Evolutionary conservation across 2,329 filamentous ascomycete species (phyloP).

Genomic region (Cytospora leucostoma): DNA sequence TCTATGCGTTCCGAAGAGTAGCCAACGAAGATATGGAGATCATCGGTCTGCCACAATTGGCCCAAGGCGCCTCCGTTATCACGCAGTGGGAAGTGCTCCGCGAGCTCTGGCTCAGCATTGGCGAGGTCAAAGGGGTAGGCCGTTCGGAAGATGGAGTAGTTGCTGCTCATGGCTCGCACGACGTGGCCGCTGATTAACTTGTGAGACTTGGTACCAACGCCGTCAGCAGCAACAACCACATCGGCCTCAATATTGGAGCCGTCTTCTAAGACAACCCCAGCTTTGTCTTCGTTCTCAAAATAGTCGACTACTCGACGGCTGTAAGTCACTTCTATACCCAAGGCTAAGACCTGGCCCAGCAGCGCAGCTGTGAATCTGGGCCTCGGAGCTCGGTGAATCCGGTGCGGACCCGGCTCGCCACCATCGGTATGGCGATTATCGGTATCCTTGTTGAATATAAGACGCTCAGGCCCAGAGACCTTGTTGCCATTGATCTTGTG

Average conservation of each 20-base stretch:
- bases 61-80: conserved; percentile 55
- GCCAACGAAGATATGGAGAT: conserved; percentile 54
- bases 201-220: conserved; percentile 35
- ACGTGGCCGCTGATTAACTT: conserved; percentile 30
- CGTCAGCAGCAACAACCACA: conserved; percentile 37
- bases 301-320: conserved; percentile 28
- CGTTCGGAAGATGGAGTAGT: conserved; percentile 31
- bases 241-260: conserved; percentile 34
- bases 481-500: conserved; percentile 31
- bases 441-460: conserved; percentile 24
- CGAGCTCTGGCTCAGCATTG: conserved; percentile 43
- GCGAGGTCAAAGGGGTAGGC: conserved; percentile 27
- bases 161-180: conserved; percentile 31
- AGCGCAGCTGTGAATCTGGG: conserved; percentile 30
- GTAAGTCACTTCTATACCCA: conserved; percentile 30
- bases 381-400: conserved; percentile 19
- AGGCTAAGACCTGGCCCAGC: conserved; percentile 27
- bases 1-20: conserved; percentile 25
- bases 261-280: conserved; percentile 18
- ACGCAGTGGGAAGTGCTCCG: conserved; percentile 46
- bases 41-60: conserved; percentile 47
- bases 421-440: neutral
- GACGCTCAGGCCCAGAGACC: conserved; percentile 26
- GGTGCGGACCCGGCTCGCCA: neutral
- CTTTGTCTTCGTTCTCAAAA: conserved; percentile 17